Evolutionary conservation across 2,329 filamentous ascomycete species (phyloP).

Genomic region (Beauveria australis): DNA sequence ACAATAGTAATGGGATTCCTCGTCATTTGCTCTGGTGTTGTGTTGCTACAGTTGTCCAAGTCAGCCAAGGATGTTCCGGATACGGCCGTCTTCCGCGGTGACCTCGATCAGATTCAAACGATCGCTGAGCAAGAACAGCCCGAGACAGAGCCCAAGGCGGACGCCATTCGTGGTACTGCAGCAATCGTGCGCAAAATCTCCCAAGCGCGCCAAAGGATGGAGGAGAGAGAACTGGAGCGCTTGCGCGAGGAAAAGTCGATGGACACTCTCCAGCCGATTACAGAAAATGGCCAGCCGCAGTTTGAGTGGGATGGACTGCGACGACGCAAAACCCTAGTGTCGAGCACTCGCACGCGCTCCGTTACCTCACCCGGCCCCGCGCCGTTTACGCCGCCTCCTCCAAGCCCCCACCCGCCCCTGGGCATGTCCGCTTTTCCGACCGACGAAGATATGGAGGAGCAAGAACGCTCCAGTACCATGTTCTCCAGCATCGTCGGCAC

Average conservation of each 20-base stretch:
- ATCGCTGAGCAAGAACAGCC: constrained; percentile 92
- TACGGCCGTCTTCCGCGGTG: constrained; percentile 81
- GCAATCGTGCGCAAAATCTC: constrained; percentile 83
- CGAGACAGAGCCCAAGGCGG: constrained; percentile 93
- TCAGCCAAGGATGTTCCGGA: constrained; percentile 97
- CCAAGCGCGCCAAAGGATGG: constrained; percentile 63
- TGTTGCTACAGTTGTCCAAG: constrained; percentile 91
- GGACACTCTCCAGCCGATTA: constrained; percentile 65
- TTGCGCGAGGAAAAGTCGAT: constrained; percentile 69
- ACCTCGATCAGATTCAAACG: constrained; percentile 89
- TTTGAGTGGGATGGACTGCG: constrained; percentile 91
- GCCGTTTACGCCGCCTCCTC: constrained; percentile 27
- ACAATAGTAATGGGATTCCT: constrained; percentile 92
- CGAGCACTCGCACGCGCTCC: constrained; percentile 11
- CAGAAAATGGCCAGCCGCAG: constrained; percentile 59
- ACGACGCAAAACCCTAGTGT: constrained; percentile 53
- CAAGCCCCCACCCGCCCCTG: constrained; percentile 59
- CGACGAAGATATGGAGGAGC: constrained; percentile 51
- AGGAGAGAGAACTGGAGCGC: constrained; percentile 69
- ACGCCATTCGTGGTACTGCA: constrained; percentile 85
- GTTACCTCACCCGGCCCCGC: constrained; percentile 17
- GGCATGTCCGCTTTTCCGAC: constrained; percentile 77
- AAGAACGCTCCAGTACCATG: constrained; percentile 38
- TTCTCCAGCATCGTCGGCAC: constrained; percentile 51
- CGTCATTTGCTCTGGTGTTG: constrained; percentile 85